Conservation (phyloP, 2,329 filamentous ascomycete genomes). For the Xylaria sp. region DNA sequence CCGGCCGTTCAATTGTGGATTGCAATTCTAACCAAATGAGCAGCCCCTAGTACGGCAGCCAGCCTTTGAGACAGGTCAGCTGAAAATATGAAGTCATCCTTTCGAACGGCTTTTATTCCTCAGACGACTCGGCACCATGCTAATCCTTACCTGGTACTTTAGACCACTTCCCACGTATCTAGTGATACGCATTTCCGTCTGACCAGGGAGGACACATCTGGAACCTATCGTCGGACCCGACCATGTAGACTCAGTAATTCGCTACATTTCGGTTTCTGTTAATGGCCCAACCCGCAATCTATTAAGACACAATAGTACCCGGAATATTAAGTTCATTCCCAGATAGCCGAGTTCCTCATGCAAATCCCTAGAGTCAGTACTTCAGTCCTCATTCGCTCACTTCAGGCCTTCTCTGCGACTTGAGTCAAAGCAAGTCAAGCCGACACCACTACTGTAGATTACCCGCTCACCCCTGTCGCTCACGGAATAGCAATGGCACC, state of each 20-base stretch:
- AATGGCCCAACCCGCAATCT: neutral
- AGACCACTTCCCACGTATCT: neutral
- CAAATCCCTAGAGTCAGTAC: conserved; percentile 1
- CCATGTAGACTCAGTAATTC: conserved; percentile 13
- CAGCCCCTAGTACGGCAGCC: conserved; percentile 5
- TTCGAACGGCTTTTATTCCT: neutral
- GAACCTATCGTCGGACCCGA: conserved; percentile 1
- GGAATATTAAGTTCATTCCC: conserved; percentile 28
- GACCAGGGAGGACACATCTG: neutral
- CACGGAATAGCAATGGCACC: conserved; percentile 26
- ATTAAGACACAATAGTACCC: conserved; percentile 22
- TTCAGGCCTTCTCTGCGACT: conserved; percentile 4
- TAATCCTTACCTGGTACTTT: neutral
- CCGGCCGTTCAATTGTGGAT: conserved; percentile 2
- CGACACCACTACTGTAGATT: conserved; percentile 21
- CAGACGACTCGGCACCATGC: conserved; percentile 7
- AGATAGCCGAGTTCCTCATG: conserved; percentile 28
- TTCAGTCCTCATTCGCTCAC: conserved; percentile 11
- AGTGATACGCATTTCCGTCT: neutral
- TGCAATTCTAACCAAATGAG: conserved; percentile 12
- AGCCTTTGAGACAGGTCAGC: conserved; percentile 5
- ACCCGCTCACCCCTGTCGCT: conserved; percentile 24
- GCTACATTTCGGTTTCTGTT: neutral
- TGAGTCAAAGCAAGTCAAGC: conserved; percentile 26
- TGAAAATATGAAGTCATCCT: conserved; percentile 10